A percentile compares a stretch with the other conserved stretches of the same genome.
Conservation (phyloP, 1,139 yeast genomes). For the Hyphopichia burtonii region DNA sequence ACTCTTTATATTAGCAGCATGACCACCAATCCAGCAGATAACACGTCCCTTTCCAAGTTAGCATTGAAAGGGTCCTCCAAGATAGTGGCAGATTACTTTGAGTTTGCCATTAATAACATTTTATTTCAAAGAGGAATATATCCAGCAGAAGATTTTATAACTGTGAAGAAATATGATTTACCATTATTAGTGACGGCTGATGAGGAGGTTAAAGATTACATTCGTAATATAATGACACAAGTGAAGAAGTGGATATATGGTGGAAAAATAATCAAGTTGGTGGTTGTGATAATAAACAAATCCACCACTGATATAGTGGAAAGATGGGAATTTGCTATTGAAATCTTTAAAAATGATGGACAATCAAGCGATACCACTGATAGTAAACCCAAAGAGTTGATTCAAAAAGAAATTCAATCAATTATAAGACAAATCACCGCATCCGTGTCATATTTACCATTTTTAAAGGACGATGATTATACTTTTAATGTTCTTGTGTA, state of each 20-base stretch:
- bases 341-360: constrained; percentile 26
- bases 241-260: constrained; percentile 79
- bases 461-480: constrained; percentile 61
- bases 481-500: constrained; percentile 87
- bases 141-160: constrained; percentile 82
- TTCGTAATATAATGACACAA: constrained; percentile 68
- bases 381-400: constrained; percentile 46
- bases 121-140: constrained; percentile 89
- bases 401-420: constrained; percentile 77
- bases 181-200: constrained; percentile 73
- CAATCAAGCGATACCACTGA: constrained; percentile 1
- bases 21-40: constrained; percentile 1
- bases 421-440: constrained; percentile 89
- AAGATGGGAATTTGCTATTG: constrained; percentile 81
- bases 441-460: constrained; percentile 81
- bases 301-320: constrained; percentile 71
- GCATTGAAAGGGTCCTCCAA: constrained; percentile 78
- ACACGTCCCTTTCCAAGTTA: constrained; percentile 40
- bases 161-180: constrained; percentile 78
- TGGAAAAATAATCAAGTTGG: constrained; percentile 66
- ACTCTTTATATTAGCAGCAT: not conserved
- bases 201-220: constrained; percentile 72
- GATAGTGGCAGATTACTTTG: constrained; percentile 79
- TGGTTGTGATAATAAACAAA: constrained; percentile 69
- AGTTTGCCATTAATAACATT: constrained; percentile 75